phyloP scores from a whole-genome alignment of 768 basidiomycete genomes.

The Trametopsis cervina region DNA sequence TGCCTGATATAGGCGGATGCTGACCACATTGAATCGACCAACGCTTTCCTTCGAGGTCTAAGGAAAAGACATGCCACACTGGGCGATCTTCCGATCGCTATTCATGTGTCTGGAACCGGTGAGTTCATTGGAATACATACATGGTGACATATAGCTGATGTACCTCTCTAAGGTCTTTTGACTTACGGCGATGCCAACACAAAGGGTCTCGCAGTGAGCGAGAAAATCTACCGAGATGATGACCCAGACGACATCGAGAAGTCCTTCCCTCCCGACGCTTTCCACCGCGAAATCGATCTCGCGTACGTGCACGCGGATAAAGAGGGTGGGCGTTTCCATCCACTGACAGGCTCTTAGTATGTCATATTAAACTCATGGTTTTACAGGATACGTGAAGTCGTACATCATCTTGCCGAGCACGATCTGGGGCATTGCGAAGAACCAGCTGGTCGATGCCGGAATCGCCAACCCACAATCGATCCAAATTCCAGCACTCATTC shows the following conservation, averaged over 20 bases:
- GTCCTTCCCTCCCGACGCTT: conserved; percentile 33
- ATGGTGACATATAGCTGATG: too few relatives aligned
- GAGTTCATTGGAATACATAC: background rate
- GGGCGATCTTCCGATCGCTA: conserved; percentile 38
- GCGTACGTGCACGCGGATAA: conserved; percentile 38
- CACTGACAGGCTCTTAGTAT: background rate
- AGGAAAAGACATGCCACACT: conserved; percentile 38
- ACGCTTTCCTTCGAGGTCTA: conserved; percentile 44
- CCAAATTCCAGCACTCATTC: conserved; percentile 44
- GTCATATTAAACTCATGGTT: background rate
- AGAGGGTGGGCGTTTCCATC: conserved; percentile 29
- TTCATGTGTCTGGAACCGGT: conserved; percentile 37
- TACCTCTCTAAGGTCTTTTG: conserved; percentile 15
- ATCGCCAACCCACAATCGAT: conserved; percentile 47
- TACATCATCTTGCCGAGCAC: conserved; percentile 51
- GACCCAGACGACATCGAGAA: conserved; percentile 35
- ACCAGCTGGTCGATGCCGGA: conserved; percentile 40
- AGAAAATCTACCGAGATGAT: conserved; percentile 41
- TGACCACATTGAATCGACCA: conserved; percentile 37
- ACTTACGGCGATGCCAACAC: conserved; percentile 29
- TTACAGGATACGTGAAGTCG: conserved; percentile 38
- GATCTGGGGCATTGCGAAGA: conserved; percentile 50
- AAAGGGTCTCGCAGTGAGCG: conserved; percentile 29
- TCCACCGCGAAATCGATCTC: conserved; percentile 43
- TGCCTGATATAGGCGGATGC: conserved; percentile 31